Base-by-base conservation (phyloP, 164 flowering plant genomes). In the Platanus orientalis region DNA sequence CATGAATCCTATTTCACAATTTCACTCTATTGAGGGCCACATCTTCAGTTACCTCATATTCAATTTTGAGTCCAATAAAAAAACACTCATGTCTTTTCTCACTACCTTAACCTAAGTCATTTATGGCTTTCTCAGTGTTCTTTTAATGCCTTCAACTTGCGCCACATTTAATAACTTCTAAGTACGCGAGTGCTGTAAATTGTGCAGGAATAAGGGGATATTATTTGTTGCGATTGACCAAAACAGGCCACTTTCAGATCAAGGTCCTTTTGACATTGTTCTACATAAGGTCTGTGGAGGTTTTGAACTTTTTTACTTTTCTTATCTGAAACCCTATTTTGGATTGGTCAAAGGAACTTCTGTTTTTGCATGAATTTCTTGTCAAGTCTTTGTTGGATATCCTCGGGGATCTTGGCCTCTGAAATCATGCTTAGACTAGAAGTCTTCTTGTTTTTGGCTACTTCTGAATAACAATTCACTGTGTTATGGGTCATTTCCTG, bases 251-350 rank as follows among this genome's bases (percentile, higher is more conserved):
- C 80, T 86, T 29, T 79, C 83, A 23, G 91, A 86, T 45, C 91
- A 86, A 74, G 91, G 91, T 51, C 91, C 91, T 16, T 86, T 86
- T 69, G 81, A 86, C 65, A 71, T 86, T 61, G 76, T 86, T 19
- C 57, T 86, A 68, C 91, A 86, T 47, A 86, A 86, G 91, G 91
- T 86, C 62, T 39, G 79, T 47, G 21, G 27, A 12, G 29, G 11
- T 57, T 57, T 29, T 20, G 6, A 5, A 3, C 3, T 54, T 54
- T n/a, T 30, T 27, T 54, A 36, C 6, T 27, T 53, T 13, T 57
- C 25, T 26, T 30, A 2, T 24, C 29, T 10, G 6, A 7, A 36
- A 36, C 9, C 42, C 42, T 36, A 36, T 7, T 36, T 1, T 36
- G 17, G 7, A 14, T 27, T 26, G n/a, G 32, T 26, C n/a, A 26